These are phyloP conservation scores for Colletotrichum sp. DNA, from an alignment of 2,329 filamentous ascomycete genomes.

Conservation along the genomic window DNA sequence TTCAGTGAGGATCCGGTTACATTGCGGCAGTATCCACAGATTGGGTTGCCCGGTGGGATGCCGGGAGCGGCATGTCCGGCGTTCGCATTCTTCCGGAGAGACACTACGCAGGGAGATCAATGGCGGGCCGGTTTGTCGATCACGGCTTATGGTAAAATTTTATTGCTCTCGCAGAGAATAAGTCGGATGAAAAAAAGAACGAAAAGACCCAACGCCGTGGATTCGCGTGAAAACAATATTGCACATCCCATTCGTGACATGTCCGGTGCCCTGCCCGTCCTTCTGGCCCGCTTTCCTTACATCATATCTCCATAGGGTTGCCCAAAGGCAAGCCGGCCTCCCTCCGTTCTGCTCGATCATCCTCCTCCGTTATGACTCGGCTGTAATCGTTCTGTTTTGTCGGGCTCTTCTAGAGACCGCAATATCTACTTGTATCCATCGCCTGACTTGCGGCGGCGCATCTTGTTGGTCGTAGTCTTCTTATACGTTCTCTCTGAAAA, in stretches of 20 bases:
- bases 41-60: background rate
- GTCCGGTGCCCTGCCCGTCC: background rate
- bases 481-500: conserved; percentile 73
- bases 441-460: background rate
- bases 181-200: background rate
- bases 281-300: conserved; percentile 13
- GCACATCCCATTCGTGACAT: conserved; percentile 12
- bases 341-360: no score
- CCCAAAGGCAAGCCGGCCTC: background rate
- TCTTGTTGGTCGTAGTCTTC: background rate
- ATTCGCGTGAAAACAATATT: conserved; percentile 7
- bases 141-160: background rate
- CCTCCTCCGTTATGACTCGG: background rate
- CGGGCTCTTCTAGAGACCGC: background rate
- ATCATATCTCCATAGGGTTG: conserved; percentile 1
- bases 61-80: background rate
- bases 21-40: background rate
- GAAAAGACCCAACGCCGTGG: conserved; percentile 10
- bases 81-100: background rate
- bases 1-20: background rate
- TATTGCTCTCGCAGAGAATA: background rate
- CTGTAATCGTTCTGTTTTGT: background rate
- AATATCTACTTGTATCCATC: background rate
- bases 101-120: background rate
- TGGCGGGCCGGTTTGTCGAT: background rate